Percentiles rank a stretch among this genome's conserved stretches.
These are phyloP conservation scores for Omphalotus guepiniiformis DNA, from an alignment of 768 basidiomycete genomes.

Conservation along the genomic window DNA sequence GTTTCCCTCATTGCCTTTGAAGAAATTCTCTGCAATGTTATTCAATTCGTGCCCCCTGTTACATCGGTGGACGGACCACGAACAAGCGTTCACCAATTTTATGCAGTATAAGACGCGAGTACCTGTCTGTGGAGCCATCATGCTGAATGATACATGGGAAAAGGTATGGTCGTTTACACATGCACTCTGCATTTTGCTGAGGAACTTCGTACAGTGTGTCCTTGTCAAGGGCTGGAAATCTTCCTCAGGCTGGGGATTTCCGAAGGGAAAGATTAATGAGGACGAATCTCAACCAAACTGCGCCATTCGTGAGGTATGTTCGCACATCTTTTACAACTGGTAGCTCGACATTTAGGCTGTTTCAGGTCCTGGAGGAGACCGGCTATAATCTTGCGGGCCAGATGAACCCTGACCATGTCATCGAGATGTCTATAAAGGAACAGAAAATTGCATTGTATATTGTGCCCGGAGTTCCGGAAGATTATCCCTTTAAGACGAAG, in stretches of 20 bases:
- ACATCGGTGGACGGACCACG: slow-evolving; percentile 82
- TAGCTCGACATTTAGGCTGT: slow-evolving; percentile 6
- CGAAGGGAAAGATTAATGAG: slow-evolving; percentile 99
- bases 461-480: slow-evolving; percentile 83
- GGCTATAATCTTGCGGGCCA: slow-evolving; percentile 83
- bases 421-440: slow-evolving; percentile 84
- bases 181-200: slow-evolving; percentile 11
- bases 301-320: slow-evolving; percentile 84
- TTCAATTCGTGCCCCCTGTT: slow-evolving; percentile 83
- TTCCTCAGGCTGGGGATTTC: slow-evolving; percentile 97
- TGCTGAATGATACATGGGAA: slow-evolving; percentile 89
- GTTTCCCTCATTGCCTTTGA: slow-evolving; percentile 84
- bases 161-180: slow-evolving; percentile 53
- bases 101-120: slow-evolving; percentile 96
- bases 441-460: slow-evolving; percentile 91
- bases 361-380: slow-evolving; percentile 92
- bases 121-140: slow-evolving; percentile 95
- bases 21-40: slow-evolving; percentile 90
- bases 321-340: background rate
- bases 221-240: slow-evolving; percentile 98
- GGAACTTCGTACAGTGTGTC: slow-evolving; percentile 61
- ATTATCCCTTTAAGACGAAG: slow-evolving; percentile 85
- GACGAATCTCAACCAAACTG: slow-evolving; percentile 80
- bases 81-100: slow-evolving; percentile 82
- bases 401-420: slow-evolving; percentile 61